Evolutionary conservation across 805 yeast species (phyloP), one percentile per base, ranked within the genome.

Genomic region (Yamadazyma ubonensis): DNA sequence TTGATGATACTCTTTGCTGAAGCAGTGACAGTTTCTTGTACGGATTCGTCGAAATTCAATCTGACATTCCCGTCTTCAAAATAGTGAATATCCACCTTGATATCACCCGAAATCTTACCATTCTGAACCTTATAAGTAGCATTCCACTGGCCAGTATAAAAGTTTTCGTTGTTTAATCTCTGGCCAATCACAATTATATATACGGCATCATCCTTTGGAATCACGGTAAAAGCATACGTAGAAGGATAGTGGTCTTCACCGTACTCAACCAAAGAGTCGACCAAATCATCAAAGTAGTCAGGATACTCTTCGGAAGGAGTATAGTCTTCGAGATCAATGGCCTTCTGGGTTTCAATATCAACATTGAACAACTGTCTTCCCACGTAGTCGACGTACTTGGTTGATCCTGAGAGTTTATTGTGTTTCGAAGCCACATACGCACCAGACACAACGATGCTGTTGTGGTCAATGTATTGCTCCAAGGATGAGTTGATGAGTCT

Each of bases 61-160:
- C 91, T 75, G 14, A 91, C 98, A 55, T 91, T 91, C 21, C 99
- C 99, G 51, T 91, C 98, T 64, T 91, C 99, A 58, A 77, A 93
- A 61, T 90, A 93, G 61, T 91, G 99, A 29, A 90, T 83, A 49
- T 86, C 90, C 22, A 89, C 73, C 15, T 59, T 61, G 25, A 87
- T 72, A 5, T 58, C 56, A 4, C 95, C 96, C 2, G 48, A 50
- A 11, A 85, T 45, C 5, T 57, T 39, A 0, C 56, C 57, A 21
- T 51, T 45, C 51, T 72, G 58, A 42, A 75, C 66, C 5, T 63
- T 55, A 61, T 87, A 89, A 44, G 68, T 65, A 1, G 95, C 81
- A 38, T 70, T 76, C 96, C 97, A 89, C 57, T 80, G 77, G 6
- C 98, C 98, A 52, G 88, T 88, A 77, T 90, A 86, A 65, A 71